Evolutionary conservation across 805 yeast genomes (phyloP).

Genomic region (Metahyphopichia silvanorum): DNA sequence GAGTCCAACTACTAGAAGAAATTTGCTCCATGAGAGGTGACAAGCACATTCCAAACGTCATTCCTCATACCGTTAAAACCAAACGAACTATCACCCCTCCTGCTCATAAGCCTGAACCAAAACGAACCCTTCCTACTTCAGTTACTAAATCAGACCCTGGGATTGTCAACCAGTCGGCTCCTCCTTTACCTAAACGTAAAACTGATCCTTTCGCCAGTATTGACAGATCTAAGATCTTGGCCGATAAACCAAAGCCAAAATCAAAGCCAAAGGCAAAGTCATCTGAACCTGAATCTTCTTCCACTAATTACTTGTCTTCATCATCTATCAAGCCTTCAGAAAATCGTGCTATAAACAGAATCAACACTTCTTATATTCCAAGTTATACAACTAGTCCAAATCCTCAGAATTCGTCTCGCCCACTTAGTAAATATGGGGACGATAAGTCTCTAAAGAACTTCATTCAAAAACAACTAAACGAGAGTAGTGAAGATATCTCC

Average conservation of each 20-base stretch:
- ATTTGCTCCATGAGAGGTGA: constrained; percentile 56
- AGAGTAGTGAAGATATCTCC: constrained; percentile 18
- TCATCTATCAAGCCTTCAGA: constrained; percentile 2
- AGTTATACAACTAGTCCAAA: constrained; percentile 2
- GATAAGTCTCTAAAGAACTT: constrained; percentile 24
- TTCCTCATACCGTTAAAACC: constrained; percentile 34
- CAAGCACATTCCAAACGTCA: constrained; percentile 38
- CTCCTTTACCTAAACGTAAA: constrained; percentile 2
- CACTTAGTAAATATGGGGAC: constrained; percentile 6
- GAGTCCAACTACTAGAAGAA: constrained; percentile 67
- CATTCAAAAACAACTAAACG: constrained; percentile 29
- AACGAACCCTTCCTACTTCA: too few species aligned
- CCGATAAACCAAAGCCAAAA: too few species aligned
- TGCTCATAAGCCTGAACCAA: constrained; percentile 1
- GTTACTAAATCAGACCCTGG: constrained; percentile 5
- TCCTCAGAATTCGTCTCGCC: constrained; percentile 3
- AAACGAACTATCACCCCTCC: constrained; percentile 9
- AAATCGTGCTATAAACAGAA: constrained; percentile 7
- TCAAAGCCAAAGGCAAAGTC: too few species aligned
- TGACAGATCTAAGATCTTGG: constrained; percentile 34
- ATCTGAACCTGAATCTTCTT: too few species aligned
- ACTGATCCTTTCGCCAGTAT: constrained; percentile 42
- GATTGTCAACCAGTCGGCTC: constrained; percentile 5
- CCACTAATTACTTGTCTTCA: too few species aligned
- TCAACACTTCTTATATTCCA: constrained; percentile 11